Percentiles rank a stretch among this genome's conserved stretches.
These are phyloP conservation scores for Bipolaris victoriae DNA, from an alignment of 2,329 filamentous ascomycete genomes.

Conservation along the genomic window DNA sequence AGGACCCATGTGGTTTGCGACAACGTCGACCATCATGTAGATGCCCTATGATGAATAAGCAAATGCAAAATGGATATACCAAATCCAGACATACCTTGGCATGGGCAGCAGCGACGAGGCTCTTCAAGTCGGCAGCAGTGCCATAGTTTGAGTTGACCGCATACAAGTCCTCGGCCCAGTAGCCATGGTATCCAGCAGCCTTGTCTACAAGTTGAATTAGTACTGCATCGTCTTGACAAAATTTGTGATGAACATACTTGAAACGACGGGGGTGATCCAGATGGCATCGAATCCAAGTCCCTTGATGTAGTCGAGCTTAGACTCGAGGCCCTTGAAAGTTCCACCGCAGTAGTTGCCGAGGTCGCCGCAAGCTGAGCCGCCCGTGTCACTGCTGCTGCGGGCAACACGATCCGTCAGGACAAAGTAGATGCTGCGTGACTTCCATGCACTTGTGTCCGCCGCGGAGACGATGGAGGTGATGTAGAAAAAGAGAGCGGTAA, in stretches of 20 bases:
- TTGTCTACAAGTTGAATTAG: constrained; percentile 31
- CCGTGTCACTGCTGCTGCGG: constrained; percentile 41
- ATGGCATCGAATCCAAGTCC: constrained; percentile 58
- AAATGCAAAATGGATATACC: not conserved
- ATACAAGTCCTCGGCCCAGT: constrained; percentile 58
- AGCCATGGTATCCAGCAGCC: constrained; percentile 58
- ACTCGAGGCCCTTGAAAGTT: constrained; percentile 57
- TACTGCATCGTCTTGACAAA: not conserved
- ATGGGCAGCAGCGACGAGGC: constrained; percentile 55
- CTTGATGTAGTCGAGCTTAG: constrained; percentile 59
- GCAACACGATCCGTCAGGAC: constrained; percentile 47
- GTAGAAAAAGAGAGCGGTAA: constrained; percentile 18
- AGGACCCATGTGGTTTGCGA: constrained; percentile 56
- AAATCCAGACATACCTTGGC: constrained; percentile 47
- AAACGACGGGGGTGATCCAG: constrained; percentile 53
- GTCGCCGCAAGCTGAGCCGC: constrained; percentile 39
- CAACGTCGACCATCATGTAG: constrained; percentile 60
- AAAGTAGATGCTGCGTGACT: constrained; percentile 48
- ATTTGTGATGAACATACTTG: constrained; percentile 30
- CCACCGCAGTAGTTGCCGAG: constrained; percentile 57
- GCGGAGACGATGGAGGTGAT: constrained; percentile 29
- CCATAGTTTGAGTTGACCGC: constrained; percentile 58
- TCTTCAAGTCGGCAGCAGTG: constrained; percentile 54
- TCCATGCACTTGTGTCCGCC: constrained; percentile 44
- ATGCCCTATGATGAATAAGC: constrained; percentile 35